Base-by-base conservation (phyloP, 1,139 yeast species). In the Zygosaccharomyces sapae region DNA sequence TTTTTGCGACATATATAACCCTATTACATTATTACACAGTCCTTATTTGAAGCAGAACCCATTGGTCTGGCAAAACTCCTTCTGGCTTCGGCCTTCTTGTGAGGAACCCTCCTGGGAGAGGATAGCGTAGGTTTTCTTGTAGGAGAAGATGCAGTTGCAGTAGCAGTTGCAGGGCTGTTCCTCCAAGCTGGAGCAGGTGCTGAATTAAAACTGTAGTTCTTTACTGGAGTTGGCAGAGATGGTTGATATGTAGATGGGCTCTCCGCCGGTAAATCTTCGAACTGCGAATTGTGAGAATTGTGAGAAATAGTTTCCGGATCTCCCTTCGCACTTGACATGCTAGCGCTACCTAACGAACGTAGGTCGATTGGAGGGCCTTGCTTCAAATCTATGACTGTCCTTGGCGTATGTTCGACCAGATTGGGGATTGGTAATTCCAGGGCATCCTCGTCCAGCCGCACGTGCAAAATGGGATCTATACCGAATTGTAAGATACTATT, bases 401-500 rank as follows among this genome's bases (percentile, higher is more conserved):
- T 37, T 29, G 47, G 43, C n/a, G 51, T 33, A 7, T 47, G 49
- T 4, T 47, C 47, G 16, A 45, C 45, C 3, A 49, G 41, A 38
- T 49, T 42, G 2, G 52, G 52, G 6, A 49, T 41, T 3, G 52
- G 52, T 29, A 49, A 45, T 25, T 36, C 43, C 19, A 49, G 27
- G 5, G 43, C 41, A 22, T 49, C 50, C 10, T 44, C 46, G 8
- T 44, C 40, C 7, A 44, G 38, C 20, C 45, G 38, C 22, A 49
- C 41, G 24, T 46, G 48, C 19, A 49, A 41, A n/a, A 46, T 65
- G 2, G 87, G 88, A 60, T 83, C 88, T 45, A 79, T 75, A 9
- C 88, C 88, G 53, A 78, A 78, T 55, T 79, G 82, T 37, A 83
- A 65, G 55, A 83, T 70, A 33, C 80, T 70, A 63, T 86, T 86